phyloP scores from a whole-genome alignment of 2,329 filamentous ascomycete genomes.

The Neodidymelliopsis sp. region DNA sequence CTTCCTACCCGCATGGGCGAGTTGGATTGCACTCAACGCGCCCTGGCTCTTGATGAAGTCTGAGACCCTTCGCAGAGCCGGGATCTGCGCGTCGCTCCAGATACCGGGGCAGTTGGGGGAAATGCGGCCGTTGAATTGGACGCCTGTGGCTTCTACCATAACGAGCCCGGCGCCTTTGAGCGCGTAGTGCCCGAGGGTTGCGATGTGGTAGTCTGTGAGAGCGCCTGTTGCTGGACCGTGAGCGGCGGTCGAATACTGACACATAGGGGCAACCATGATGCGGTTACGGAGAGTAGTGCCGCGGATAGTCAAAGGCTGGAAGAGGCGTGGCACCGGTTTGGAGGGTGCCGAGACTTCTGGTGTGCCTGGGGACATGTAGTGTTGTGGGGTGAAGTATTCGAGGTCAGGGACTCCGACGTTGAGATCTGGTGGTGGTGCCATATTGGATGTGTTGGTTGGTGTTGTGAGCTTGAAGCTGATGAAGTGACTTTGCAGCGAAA shows the following conservation, averaged over 20 bases:
- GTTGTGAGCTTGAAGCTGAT: too few species aligned
- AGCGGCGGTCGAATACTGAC: conserved; percentile 45
- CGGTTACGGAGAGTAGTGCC: conserved; percentile 46
- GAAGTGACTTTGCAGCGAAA: too few species aligned
- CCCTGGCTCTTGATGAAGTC: conserved; percentile 49
- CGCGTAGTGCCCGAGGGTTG: conserved; percentile 49
- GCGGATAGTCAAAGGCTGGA: conserved; percentile 48
- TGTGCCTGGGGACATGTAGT: conserved; percentile 52
- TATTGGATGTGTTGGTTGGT: not conserved
- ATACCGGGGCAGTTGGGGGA: conserved; percentile 47
- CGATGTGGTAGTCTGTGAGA: conserved; percentile 50
- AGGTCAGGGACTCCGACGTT: conserved; percentile 37
- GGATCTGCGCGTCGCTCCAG: conserved; percentile 49
- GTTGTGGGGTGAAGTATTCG: conserved; percentile 57
- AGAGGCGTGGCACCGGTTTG: conserved; percentile 39
- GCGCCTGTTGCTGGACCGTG: conserved; percentile 46
- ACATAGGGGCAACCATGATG: conserved; percentile 51
- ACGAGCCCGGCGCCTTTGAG: conserved; percentile 47
- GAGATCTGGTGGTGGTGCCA: conserved; percentile 32
- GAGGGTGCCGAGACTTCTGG: conserved; percentile 19
- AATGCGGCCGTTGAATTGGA: conserved; percentile 47
- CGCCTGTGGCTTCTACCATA: conserved; percentile 48
- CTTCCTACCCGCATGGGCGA: conserved; percentile 49
- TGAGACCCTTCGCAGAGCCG: conserved; percentile 39
- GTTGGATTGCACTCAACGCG: conserved; percentile 40